Evolutionary conservation across 345 rosid genomes (phyloP).

Genomic region (Lepidium didymum): DNA sequence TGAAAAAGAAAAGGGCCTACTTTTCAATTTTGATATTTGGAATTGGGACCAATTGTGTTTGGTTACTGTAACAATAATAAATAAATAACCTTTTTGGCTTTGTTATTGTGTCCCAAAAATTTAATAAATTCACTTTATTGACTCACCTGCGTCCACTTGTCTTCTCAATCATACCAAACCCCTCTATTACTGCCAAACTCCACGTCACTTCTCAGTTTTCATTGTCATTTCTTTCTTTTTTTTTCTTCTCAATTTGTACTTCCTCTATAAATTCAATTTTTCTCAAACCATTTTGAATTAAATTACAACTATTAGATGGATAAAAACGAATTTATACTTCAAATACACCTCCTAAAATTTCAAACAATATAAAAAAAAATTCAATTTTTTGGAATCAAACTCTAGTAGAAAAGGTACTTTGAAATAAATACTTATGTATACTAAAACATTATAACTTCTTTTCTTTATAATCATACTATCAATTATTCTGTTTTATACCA

Average conservation of each 20-base stretch:
- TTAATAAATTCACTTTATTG: constrained; percentile 15
- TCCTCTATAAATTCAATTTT: not conserved
- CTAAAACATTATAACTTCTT: too few relatives aligned
- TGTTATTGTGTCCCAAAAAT: not conserved
- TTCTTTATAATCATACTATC: too few relatives aligned
- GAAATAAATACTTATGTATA: too few relatives aligned
- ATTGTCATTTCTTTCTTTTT: not conserved
- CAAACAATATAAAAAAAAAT: too few relatives aligned
- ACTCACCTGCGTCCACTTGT: constrained; percentile 28
- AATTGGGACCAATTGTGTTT: constrained; percentile 25
- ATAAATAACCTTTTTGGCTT: constrained; percentile 15
- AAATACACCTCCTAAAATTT: too few relatives aligned
- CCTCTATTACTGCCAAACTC: constrained; percentile 16
- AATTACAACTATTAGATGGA: too few relatives aligned
- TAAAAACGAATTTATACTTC: too few relatives aligned
- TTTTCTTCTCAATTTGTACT: not conserved
- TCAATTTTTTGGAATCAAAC: too few relatives aligned
- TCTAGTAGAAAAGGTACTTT: too few relatives aligned
- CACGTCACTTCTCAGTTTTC: constrained; percentile 17
- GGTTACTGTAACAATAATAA: constrained; percentile 11
- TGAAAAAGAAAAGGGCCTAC: constrained; percentile 17
- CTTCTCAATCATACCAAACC: constrained; percentile 23
- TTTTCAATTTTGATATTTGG: constrained; percentile 5
- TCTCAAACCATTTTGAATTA: not conserved
- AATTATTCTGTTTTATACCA: too few relatives aligned